Evolutionary conservation across 345 rosid genomes (phyloP).

Genomic region (Lepidium aucheri): DNA sequence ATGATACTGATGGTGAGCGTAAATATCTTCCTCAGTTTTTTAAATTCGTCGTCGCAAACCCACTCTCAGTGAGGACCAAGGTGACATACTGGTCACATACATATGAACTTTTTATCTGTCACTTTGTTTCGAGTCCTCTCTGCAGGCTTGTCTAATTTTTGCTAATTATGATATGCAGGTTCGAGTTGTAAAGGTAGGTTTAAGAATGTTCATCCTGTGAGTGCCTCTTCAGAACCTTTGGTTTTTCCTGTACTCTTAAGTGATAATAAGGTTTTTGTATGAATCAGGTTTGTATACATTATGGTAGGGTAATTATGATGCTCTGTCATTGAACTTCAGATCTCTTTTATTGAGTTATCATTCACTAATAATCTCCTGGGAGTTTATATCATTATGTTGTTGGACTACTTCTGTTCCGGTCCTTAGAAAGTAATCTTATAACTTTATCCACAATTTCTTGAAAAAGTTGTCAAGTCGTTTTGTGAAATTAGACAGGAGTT

Average conservation of each 20-base stretch:
- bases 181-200: constrained; percentile 76
- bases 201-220: neutral
- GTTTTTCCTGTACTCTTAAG: neutral
- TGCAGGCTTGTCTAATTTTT: constrained; percentile 7
- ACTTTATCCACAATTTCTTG: neutral
- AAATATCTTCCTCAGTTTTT: constrained; percentile 97
- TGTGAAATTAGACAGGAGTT: neutral
- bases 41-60: constrained; percentile 86
- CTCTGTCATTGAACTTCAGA: neutral
- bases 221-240: neutral
- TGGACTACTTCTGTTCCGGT: neutral
- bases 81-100: constrained; percentile 20
- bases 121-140: neutral
- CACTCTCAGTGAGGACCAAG: constrained; percentile 92
- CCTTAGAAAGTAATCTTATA: neutral
- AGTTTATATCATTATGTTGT: neutral
- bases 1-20: constrained; percentile 77
- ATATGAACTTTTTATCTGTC: neutral
- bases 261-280: neutral
- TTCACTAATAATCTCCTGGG: neutral
- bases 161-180: constrained; percentile 50
- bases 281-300: neutral
- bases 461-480: neutral
- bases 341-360: neutral
- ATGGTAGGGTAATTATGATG: neutral